Evolutionary conservation across 202 grass and related monocot species (phyloP).

Genomic region (Carex arenaria): DNA sequence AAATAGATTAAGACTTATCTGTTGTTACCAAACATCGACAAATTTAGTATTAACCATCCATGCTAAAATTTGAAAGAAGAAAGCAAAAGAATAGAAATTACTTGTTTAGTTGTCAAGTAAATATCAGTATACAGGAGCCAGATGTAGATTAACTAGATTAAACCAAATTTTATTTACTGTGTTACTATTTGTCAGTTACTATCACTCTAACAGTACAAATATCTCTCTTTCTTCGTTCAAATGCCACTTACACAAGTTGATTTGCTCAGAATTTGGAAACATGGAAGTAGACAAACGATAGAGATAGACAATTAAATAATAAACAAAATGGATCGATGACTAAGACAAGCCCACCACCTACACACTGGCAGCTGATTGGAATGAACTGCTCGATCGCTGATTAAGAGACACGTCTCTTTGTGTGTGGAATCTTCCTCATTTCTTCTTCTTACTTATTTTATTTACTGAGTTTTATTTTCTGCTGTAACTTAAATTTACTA

Average conservation of each 20-base stretch:
- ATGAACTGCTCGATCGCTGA: not conserved
- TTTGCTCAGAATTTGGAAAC: not conserved
- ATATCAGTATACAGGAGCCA: not conserved
- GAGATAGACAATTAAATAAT: not conserved
- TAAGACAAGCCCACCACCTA: not conserved
- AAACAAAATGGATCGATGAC: not conserved
- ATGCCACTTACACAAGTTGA: not conserved
- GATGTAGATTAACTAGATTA: not conserved
- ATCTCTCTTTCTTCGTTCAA: not conserved
- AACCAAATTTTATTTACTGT: not conserved
- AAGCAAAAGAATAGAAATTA: too few relatives aligned
- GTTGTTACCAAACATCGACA: too few relatives aligned
- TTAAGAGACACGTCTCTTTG: not conserved
- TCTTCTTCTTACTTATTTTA: too few relatives aligned
- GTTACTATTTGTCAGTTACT: not conserved
- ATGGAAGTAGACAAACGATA: not conserved
- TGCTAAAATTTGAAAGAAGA: too few relatives aligned
- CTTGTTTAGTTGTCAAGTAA: too few relatives aligned
- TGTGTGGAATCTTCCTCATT: too few relatives aligned
- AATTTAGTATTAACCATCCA: too few relatives aligned
- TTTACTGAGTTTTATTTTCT: too few relatives aligned
- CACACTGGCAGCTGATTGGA: not conserved
- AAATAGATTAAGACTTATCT: too few relatives aligned
- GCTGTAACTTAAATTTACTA: too few relatives aligned
- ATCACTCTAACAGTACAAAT: not conserved